Evolutionary conservation across 1,284 basidiomycete genomes (phyloP), one percentile per base, ranked within the genome.

Genomic region (Naganishia albida): DNA sequence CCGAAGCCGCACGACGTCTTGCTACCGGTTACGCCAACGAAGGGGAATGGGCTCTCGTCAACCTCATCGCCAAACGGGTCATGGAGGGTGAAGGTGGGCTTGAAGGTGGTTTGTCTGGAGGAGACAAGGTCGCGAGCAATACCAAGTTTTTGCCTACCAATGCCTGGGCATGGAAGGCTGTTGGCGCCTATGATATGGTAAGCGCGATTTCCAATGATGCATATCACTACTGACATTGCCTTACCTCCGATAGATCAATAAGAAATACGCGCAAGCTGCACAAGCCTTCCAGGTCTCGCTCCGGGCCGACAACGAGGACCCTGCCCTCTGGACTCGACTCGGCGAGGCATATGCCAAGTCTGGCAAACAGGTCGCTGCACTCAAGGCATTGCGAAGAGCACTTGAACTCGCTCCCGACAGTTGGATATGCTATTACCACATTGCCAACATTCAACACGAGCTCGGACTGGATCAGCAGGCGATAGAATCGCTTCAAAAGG

Each of bases 151-250:
- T 88, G 39, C 90, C 92, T 0, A 87, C 86, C 48, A 94, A 93
- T 72, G 85, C 89, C 2, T 99, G 96, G 96, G 96, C 96, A 1
- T 99, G 94, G 93, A 98, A 97, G 78, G 95, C 96, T 12, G 82
- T 96, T 30, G 96, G 96, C 1, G 86, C 91, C 1, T 93, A 95
- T 1, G 92, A 97, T 74, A 81, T 97, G 80, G 93, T 93, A 72
- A 79, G 87, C 78, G 57, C 43, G 34, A 10, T 34, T 34, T 6
- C 34, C 10, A 34, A 34, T 10, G 6, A 4, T 34, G 10, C 34
- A 34, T 7, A 51, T 30, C 12, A 16, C 6, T 15, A 2, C 56
- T 28, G 66, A 64, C 65, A 68, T 56, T n/a, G 15, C 4, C n/a
- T 40, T 57, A 18, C n/a, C n/a, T 42, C 3, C 12, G 44, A 23